A percentile compares a stretch with the other conserved stretches of the same genome.
Evolutionary conservation across 257 asterid species (phyloP).

Genomic region (Capsicum rhomboideum): DNA sequence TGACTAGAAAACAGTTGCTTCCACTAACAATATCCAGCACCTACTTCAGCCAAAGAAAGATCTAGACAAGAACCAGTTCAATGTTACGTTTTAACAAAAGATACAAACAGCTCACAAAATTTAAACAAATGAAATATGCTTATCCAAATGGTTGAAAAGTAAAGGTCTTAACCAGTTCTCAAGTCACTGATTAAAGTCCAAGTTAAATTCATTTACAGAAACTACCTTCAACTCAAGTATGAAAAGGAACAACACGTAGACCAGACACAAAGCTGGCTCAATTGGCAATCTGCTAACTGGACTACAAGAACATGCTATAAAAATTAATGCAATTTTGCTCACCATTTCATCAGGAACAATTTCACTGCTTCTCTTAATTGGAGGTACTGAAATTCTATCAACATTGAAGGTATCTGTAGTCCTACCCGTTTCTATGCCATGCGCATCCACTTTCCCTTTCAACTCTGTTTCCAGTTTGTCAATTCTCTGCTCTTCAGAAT

Average conservation of each 20-base stretch:
- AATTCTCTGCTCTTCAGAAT: conserved; percentile 16
- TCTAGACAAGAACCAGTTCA: not conserved
- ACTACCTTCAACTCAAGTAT: not conserved
- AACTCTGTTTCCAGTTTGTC: conserved; percentile 11
- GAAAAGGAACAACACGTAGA: not conserved
- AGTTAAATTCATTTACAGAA: not conserved
- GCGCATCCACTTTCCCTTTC: conserved; percentile 14
- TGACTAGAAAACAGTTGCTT: not conserved
- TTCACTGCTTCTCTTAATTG: conserved; percentile 13
- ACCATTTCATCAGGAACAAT: conserved; percentile 30
- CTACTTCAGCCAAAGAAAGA: not conserved
- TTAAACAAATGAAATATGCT: not conserved
- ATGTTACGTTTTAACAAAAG: not conserved
- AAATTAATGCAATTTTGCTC: not conserved
- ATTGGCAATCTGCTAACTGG: not conserved
- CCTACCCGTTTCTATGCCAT: conserved; percentile 12
- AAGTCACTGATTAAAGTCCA: not conserved
- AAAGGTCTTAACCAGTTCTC: not conserved
- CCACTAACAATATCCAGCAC: not conserved
- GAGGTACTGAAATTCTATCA: conserved; percentile 20
- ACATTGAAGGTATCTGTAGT: conserved; percentile 12
- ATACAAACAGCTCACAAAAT: not conserved
- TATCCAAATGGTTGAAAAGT: not conserved
- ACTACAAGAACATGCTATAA: too few species aligned
- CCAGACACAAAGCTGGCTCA: not conserved